Percentiles rank a stretch among this genome's conserved stretches.
phyloP scores from a whole-genome alignment of 2,329 filamentous ascomycete species.

The Calonectria leucothoes region DNA sequence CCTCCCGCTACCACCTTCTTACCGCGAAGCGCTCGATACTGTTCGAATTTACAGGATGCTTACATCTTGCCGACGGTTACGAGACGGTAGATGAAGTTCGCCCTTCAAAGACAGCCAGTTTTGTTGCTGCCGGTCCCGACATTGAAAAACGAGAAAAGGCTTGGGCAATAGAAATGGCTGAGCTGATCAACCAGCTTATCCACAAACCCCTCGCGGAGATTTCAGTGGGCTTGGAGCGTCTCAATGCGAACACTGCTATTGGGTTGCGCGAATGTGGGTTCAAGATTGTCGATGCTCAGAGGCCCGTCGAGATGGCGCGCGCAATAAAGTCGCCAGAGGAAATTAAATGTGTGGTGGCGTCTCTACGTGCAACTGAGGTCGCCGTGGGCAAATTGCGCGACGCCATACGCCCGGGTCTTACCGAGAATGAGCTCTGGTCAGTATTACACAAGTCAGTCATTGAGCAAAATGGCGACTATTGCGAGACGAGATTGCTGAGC shows the following conservation, averaged over 20 bases:
- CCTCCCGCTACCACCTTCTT: not conserved
- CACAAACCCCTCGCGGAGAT: not conserved
- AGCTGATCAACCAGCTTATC: not conserved
- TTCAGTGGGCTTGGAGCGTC: not conserved
- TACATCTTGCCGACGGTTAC: not conserved
- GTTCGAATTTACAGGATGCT: not conserved
- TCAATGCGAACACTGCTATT: not conserved
- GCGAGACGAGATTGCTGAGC: not conserved
- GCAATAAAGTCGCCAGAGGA: not conserved
- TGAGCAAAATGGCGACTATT: not conserved
- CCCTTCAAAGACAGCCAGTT: not conserved
- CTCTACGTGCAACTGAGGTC: not conserved
- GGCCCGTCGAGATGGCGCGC: not conserved
- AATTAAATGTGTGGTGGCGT: not conserved
- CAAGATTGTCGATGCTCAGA: not conserved
- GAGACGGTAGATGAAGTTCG: not conserved
- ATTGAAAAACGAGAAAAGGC: not conserved
- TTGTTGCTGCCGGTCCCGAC: not conserved
- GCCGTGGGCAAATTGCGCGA: not conserved
- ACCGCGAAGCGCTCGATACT: not conserved
- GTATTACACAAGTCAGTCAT: not conserved
- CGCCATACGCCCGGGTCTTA: not conserved
- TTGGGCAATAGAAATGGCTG: not conserved
- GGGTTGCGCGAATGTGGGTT: not conserved
- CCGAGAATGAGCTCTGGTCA: not conserved